Evolutionary conservation across 2,329 filamentous ascomycete species (phyloP).

Genomic region (Mycocentrospora acerina): DNA sequence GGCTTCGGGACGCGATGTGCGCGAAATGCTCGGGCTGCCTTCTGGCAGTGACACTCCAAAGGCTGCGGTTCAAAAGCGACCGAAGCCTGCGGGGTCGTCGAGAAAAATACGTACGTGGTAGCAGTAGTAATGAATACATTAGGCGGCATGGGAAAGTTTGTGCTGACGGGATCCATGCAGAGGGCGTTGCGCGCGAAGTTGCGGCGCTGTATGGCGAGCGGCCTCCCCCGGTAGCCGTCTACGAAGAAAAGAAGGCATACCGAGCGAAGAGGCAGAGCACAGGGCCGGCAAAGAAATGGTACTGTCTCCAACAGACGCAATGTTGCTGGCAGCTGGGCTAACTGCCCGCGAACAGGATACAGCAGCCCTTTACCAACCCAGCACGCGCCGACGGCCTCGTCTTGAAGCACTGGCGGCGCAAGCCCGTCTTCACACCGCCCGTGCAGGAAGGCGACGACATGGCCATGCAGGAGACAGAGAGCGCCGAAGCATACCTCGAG

Average conservation of each 20-base stretch:
- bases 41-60: conserved; percentile 50
- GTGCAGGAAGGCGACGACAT: conserved; percentile 35
- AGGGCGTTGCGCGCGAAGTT: conserved; percentile 45
- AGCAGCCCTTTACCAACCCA: conserved; percentile 69
- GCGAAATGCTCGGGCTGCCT: conserved; percentile 82
- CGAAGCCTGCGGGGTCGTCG: conserved; percentile 59
- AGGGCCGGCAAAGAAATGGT: conserved; percentile 44
- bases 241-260: conserved; percentile 44
- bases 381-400: conserved; percentile 72
- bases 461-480: conserved; percentile 39
- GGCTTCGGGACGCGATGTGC: conserved; percentile 63
- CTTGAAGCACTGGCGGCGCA: conserved; percentile 78
- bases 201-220: conserved; percentile 45
- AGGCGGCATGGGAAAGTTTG: too few species aligned
- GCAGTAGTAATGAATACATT: conserved; percentile 17
- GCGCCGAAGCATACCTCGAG: conserved; percentile 40
- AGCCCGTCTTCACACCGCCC: conserved; percentile 42
- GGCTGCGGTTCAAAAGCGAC: conserved; percentile 68
- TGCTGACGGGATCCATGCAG: conserved; percentile 13
- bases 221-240: conserved; percentile 44
- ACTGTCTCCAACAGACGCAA: too few species aligned
- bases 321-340: conserved; percentile 7
- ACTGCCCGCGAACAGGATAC: conserved; percentile 27
- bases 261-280: conserved; percentile 42
- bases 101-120: conserved; percentile 55